phyloP scores from a whole-genome alignment of 495 filamentous ascomycete genomes.

The Xylaria flabelliformis region DNA sequence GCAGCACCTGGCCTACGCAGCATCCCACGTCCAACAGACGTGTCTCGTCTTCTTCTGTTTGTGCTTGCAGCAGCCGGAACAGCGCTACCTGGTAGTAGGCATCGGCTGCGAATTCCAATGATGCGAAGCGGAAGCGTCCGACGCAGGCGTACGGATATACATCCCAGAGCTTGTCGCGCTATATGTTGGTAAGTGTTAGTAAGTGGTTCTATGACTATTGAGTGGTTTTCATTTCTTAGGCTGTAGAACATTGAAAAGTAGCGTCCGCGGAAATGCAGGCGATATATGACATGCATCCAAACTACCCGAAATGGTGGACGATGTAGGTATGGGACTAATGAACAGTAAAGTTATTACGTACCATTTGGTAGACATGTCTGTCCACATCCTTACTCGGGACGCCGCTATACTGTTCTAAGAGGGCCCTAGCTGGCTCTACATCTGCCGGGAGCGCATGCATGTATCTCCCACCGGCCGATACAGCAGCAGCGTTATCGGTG shows the following conservation, averaged over 20 bases:
- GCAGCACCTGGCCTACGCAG: slow-evolving; percentile 56
- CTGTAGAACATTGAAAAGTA: not conserved
- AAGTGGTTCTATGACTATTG: not conserved
- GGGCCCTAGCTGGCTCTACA: slow-evolving; percentile 37
- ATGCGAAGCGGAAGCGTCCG: slow-evolving; percentile 59
- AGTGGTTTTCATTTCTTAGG: not conserved
- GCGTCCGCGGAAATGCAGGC: not conserved
- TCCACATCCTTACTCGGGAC: slow-evolving; percentile 53
- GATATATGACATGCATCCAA: not conserved
- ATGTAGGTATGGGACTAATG: not conserved
- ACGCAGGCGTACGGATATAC: slow-evolving; percentile 60
- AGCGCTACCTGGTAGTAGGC: slow-evolving; percentile 47
- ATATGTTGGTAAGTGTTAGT: slow-evolving; percentile 12
- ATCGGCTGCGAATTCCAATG: slow-evolving; percentile 46
- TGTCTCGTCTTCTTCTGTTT: slow-evolving; percentile 23
- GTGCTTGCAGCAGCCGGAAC: slow-evolving; percentile 46
- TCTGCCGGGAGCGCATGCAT: slow-evolving; percentile 35
- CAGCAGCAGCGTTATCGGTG: not conserved
- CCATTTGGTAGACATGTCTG: slow-evolving; percentile 54
- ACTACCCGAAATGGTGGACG: not conserved
- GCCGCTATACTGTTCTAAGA: slow-evolving; percentile 56
- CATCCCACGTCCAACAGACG: slow-evolving; percentile 55
- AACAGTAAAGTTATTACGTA: slow-evolving; percentile 35
- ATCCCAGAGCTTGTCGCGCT: slow-evolving; percentile 57
- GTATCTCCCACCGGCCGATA: slow-evolving; percentile 23